Conservation (phyloP, 1,284 basidiomycete species). For the Puccinia novopanici region DNA sequence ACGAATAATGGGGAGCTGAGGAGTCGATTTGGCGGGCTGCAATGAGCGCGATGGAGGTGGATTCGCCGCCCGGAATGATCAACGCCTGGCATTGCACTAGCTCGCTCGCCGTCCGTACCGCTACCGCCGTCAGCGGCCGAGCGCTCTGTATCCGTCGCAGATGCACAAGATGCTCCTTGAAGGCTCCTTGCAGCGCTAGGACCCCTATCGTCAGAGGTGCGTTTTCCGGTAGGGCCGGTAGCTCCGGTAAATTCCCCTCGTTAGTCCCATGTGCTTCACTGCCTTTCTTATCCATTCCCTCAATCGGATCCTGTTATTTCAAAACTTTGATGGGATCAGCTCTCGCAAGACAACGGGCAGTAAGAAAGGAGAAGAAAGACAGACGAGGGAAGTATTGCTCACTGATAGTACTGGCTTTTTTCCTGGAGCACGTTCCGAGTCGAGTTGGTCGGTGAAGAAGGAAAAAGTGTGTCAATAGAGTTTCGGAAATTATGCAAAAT, state of each 20-base stretch:
- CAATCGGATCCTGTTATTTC: not conserved
- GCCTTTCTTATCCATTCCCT: not conserved
- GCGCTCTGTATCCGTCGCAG: constrained; percentile 65
- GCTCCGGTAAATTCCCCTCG: constrained; percentile 14
- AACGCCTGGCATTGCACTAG: constrained; percentile 76
- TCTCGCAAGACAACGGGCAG: not conserved
- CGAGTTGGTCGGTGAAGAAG: not conserved
- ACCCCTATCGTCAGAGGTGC: constrained; percentile 55
- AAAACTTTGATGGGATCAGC: not conserved
- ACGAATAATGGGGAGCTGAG: constrained; percentile 62
- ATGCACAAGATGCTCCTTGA: constrained; percentile 78
- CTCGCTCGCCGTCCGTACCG: constrained; percentile 76
- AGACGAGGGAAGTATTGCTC: not conserved
- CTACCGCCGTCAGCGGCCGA: constrained; percentile 60
- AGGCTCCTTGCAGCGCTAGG: constrained; percentile 87
- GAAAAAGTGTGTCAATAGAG: not conserved
- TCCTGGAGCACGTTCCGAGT: not conserved
- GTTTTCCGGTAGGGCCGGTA: not conserved
- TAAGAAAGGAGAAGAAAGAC: not conserved
- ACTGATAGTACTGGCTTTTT: not conserved
- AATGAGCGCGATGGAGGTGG: constrained; percentile 87
- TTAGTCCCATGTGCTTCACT: not conserved
- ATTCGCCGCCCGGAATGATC: constrained; percentile 87
- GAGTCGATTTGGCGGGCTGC: constrained; percentile 67
- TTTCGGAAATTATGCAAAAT: no score